Base-by-base conservation (phyloP, 2,329 filamentous ascomycete genomes). In the Colletotrichum musicola region DNA sequence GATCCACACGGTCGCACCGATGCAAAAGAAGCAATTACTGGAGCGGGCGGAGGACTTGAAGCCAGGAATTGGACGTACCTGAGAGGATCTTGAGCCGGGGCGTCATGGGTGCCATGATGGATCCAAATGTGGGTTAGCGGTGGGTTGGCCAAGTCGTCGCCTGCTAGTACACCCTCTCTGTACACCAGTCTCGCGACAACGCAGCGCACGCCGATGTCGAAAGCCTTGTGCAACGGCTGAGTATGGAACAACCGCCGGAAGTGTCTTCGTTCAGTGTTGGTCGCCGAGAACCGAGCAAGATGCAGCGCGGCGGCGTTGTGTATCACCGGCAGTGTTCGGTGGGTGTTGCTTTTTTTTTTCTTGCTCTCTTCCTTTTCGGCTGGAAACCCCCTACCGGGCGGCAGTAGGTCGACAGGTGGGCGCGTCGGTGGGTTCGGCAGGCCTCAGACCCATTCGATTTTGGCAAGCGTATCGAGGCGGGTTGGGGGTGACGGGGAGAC, bases 31-130 rank as follows among this genome's bases (percentile, higher is more conserved):
- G 66, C 59, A 72, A 72, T 62, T 68, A 69, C 56, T 64, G 58
- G 58, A 58, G 64, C 57, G 63, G 67, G 47, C 67, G 63, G 67
- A 55, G 57, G 67, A 67, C 35, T 57, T 49, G 51, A 68, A 62
- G 63, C 51, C 67, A 62, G 67, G 71, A 74, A 75, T 73, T 71
- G 75, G 74, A 85, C 87, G 81, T 81, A 89, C 87, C 87, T 85
- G 86, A 87, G 77, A 88, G 83, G 80, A 88, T 83, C 82, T 85
- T 88, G 80, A 86, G 83, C 81, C 86, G 86, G 80, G 87, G 86
- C 79, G 86, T 82, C 78, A 84, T 81, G 79, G 87, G 86, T 81
- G 86, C 86, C 87, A 89, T 89, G 79, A 79, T 84, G 79, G 79
- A 76, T 72, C 79, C 79, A 74, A 75, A 79, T 78, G 73, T 73